Evolutionary conservation across 805 yeast genomes (phyloP), one percentile per base, ranked within the genome.

Genomic region (Starmerella khaoyaiensis): DNA sequence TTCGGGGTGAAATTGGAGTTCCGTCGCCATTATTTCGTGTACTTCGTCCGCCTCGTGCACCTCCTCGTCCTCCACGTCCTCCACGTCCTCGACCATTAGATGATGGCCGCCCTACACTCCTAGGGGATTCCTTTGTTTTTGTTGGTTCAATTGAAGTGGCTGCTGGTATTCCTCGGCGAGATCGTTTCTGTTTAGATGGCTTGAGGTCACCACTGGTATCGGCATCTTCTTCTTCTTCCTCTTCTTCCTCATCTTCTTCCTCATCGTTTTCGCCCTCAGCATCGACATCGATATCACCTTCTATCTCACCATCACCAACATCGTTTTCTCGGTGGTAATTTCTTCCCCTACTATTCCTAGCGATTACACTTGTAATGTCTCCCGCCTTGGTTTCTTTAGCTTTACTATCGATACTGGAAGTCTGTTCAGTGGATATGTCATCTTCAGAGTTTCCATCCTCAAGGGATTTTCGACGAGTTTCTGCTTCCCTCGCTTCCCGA

Each of bases 401-500:
- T n/a, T n/a, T n/a, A n/a, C n/a, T n/a, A n/a, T n/a, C n/a, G n/a
- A n/a, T n/a, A n/a, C n/a, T n/a, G n/a, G n/a, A n/a, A n/a, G n/a
- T n/a, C n/a, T n/a, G n/a, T n/a, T n/a, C n/a, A n/a, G n/a, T n/a
- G n/a, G n/a, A n/a, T n/a, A n/a, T n/a, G n/a, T n/a, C 37, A 21
- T 12, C 37, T 3, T 17, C 44, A 57, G 59, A 19, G 63, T 16
- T 20, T 7, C 47, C 24, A 46, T 44, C 36, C 46, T 46, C 39
- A 6, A 17, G 26, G 15, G 43, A 27, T 16, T 36, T 26, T 16
- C 49, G 36, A 2, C 40, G 35, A 14, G 42, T 44, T 43, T 41
- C 39, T 41, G 49, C 37, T 36, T 48, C 39, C 29, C 45, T 41
- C 12, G 49, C 51, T 35, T 62, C 66, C 23, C 57, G 50, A 5